phyloP scores from a whole-genome alignment of 495 filamentous ascomycete genomes.

The Aspergillus leporis region DNA sequence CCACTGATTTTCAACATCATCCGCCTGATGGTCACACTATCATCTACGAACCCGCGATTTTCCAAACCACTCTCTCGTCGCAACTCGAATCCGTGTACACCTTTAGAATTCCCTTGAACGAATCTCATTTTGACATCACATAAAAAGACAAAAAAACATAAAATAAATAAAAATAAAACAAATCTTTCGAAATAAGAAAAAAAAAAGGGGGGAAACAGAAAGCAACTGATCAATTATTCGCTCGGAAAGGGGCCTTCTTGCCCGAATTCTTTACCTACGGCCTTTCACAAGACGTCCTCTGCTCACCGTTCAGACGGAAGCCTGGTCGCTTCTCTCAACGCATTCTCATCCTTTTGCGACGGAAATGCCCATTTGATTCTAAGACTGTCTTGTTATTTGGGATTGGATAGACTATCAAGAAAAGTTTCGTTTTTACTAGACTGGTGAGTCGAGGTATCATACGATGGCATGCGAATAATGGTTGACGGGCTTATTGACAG shows the following conservation, averaged over 20 bases:
- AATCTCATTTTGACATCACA: background rate
- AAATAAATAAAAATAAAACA: conserved; percentile 13
- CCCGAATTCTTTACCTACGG: conserved; percentile 13
- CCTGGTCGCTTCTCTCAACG: conserved; percentile 36
- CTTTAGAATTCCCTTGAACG: conserved; percentile 15
- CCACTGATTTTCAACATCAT: conserved; percentile 40
- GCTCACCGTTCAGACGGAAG: conserved; percentile 24
- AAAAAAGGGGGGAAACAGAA: conserved; percentile 3
- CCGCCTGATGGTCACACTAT: conserved; percentile 39
- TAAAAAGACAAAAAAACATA: conserved; percentile 2
- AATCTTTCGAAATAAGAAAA: conserved; percentile 2
- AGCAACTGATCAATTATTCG: conserved; percentile 8
- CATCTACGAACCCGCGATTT: conserved; percentile 29
- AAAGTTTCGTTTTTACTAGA: conserved; percentile 30
- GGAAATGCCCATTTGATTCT: conserved; percentile 21
- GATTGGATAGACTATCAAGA: conserved; percentile 28
- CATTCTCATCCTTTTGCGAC: conserved; percentile 10
- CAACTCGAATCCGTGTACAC: conserved; percentile 16
- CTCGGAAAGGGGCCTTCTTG: background rate
- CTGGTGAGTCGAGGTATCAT: conserved; percentile 24
- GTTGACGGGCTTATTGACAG: conserved; percentile 14
- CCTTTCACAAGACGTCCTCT: conserved; percentile 20
- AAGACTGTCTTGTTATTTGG: conserved; percentile 19
- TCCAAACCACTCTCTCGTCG: conserved; percentile 17
- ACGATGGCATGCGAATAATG: conserved; percentile 1